Percentiles rank a stretch among this genome's conserved stretches.
These are phyloP conservation scores for Trichoderma asperellum DNA, from an alignment of 2,329 filamentous ascomycete species.

Conservation along the genomic window DNA sequence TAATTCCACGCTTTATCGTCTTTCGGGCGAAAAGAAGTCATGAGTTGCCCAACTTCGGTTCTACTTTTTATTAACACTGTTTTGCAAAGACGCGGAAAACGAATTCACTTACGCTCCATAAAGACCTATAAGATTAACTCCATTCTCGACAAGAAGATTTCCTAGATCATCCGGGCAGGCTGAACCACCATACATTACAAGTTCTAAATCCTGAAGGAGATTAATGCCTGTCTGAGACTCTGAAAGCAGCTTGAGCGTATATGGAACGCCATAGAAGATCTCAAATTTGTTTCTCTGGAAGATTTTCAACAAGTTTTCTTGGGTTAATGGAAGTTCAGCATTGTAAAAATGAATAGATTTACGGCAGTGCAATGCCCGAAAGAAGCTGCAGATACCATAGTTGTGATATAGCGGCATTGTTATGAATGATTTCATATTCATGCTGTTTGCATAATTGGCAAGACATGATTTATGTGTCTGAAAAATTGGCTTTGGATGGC, in stretches of 20 bases:
- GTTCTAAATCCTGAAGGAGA: slow-evolving; percentile 4
- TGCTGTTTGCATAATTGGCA: slow-evolving; percentile 3
- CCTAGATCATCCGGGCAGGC: slow-evolving; percentile 19
- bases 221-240: slow-evolving; percentile 1
- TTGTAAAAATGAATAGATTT: slow-evolving; percentile 20
- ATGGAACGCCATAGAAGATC: slow-evolving; percentile 18
- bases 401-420: slow-evolving; percentile 12
- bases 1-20: slow-evolving; percentile 18
- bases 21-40: slow-evolving; percentile 12
- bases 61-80: not conserved
- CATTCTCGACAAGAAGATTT: slow-evolving; percentile 12
- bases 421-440: slow-evolving; percentile 18
- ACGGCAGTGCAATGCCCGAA: slow-evolving; percentile 1
- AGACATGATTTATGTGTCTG: slow-evolving; percentile 13
- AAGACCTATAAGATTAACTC: slow-evolving; percentile 3
- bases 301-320: not conserved
- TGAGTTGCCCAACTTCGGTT: slow-evolving; percentile 14
- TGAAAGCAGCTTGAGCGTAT: slow-evolving; percentile 7
- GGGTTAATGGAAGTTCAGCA: slow-evolving; percentile 14
- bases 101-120: slow-evolving; percentile 16
- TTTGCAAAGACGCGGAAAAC: not conserved
- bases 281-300: slow-evolving; percentile 1
- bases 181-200: slow-evolving; percentile 18
- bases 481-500: slow-evolving; percentile 16
- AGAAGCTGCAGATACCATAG: slow-evolving; percentile 18